These are phyloP conservation scores for Lolium rigidum DNA, from an alignment of 176 grass and related monocot species.

Conservation along the genomic window DNA sequence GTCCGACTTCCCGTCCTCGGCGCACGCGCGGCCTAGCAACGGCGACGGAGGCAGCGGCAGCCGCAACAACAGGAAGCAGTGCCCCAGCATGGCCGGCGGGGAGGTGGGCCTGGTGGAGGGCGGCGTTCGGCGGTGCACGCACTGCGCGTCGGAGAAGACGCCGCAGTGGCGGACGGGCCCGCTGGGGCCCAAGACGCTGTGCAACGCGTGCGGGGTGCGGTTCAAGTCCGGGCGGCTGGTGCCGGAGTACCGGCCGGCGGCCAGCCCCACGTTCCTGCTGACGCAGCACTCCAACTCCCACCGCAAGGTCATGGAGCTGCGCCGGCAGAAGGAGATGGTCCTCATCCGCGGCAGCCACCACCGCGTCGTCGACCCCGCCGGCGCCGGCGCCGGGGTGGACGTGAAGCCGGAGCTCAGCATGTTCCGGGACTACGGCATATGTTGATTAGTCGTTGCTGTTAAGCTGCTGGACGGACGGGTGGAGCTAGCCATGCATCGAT, in stretches of 20 bases:
- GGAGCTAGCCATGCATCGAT: conserved; percentile 25
- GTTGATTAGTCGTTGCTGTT: conserved; percentile 54
- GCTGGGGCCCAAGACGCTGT: conserved; percentile 93
- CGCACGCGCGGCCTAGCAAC: background rate
- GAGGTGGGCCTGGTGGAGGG: conserved; percentile 69
- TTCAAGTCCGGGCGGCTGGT: conserved; percentile 91
- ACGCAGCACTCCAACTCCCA: conserved; percentile 99
- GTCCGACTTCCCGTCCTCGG: conserved; percentile 76
- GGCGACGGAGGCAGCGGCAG: background rate
- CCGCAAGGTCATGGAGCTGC: conserved; percentile 99
- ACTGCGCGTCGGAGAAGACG: conserved; percentile 99
- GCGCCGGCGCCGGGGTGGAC: conserved; percentile 21
- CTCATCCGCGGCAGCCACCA: conserved; percentile 67
- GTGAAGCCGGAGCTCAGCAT: conserved; percentile 69
- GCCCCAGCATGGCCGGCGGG: conserved; percentile 4
- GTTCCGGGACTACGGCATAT: conserved; percentile 86
- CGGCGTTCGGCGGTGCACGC: conserved; percentile 88
- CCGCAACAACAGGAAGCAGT: conserved; percentile 60
- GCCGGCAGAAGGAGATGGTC: conserved; percentile 94
- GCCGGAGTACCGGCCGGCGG: conserved; percentile 93
- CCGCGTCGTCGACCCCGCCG: conserved; percentile 47
- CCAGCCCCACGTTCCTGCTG: conserved; percentile 93
- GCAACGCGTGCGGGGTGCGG: conserved; percentile 98
- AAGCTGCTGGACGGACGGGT: background rate
- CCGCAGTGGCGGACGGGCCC: conserved; percentile 98